Evolutionary conservation across 306 rosid genomes (phyloP), one percentile per base, ranked within the genome.

Genomic region (Mimosa pudica): DNA sequence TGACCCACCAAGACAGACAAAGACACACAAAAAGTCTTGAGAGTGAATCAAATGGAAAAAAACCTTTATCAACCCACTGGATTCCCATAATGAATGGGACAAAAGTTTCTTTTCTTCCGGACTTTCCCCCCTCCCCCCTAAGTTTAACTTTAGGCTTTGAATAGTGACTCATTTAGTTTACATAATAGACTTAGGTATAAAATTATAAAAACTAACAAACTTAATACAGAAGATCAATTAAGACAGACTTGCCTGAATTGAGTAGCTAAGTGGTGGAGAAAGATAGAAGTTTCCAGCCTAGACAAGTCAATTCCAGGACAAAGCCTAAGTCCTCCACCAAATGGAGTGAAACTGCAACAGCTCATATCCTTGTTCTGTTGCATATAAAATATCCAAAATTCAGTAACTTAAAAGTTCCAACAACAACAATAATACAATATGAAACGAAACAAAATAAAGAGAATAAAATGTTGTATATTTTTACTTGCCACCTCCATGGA

Each of bases 401-500:
- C 77, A 75, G 18, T 80, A 65, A 84, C 20, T 73, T 67, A 32
- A 61, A 60, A 66, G 44, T 51, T 78, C 47, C 65, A 76, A 9
- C 10, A 9, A 54, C 65, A 76, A 9, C 7, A 9, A 36, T 2
- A 58, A 57, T 36, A 54, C 74, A 82, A 7, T 14, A 66, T 57
- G 81, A 54, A 47, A 5, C 58, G 10, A 70, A 58, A 74, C 36
- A 62, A 69, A 63, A 63, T 33, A 33, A 45, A 51, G 32, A 41
- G 57, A 33, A 72, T 3, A 41, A 62, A 70, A 45, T 46, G 20
- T 7, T 76, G 42, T 84, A 38, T 74, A 42, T 84, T 93, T 93
- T 84, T 87, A 95, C 99, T 76, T 95, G 92, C 99, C 99, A 95
- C 84, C 99, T 92, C 99, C 98, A 93, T 83, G 99, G 99, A 83